Conservation (phyloP, 163 green algal genomes). For the Prototheca stagnorum region DNA sequence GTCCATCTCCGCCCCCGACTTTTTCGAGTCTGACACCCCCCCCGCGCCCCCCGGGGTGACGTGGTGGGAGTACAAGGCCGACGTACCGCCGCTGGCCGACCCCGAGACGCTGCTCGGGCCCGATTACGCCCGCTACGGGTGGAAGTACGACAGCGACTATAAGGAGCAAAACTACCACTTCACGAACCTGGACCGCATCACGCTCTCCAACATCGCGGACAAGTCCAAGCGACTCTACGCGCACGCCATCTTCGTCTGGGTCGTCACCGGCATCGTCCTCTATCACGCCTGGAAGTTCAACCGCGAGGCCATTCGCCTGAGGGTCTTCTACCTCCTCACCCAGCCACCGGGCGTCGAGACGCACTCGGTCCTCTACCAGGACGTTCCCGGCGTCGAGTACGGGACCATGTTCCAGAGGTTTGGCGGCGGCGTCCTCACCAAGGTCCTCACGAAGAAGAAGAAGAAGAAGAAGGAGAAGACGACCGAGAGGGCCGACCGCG, state of each 20-base stretch:
- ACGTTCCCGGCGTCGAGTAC: constrained; percentile 26
- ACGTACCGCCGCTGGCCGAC: constrained; percentile 15
- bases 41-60: constrained; percentile 24
- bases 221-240: constrained; percentile 7
- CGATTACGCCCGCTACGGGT: constrained; percentile 5
- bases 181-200: constrained; percentile 18
- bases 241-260: constrained; percentile 11
- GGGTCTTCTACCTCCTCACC: constrained; percentile 36
- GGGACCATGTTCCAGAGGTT: constrained; percentile 15
- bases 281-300: constrained; percentile 9
- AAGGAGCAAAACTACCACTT: constrained; percentile 10
- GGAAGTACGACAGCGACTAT: constrained; percentile 12
- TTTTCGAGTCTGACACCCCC: constrained; percentile 16
- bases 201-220: constrained; percentile 14
- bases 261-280: constrained; percentile 5
- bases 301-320: constrained; percentile 20
- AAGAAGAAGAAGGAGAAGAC: no score
- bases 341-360: constrained; percentile 17
- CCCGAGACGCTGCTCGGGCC: not conserved
- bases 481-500: not conserved
- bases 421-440: constrained; percentile 10
- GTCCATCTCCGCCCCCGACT: constrained; percentile 17
- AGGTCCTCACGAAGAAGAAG: no score
- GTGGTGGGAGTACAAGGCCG: constrained; percentile 27
- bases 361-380: constrained; percentile 37